These are phyloP conservation scores for Phylloporus rhodoxanthus DNA, from an alignment of 768 basidiomycete genomes.

Conservation along the genomic window DNA sequence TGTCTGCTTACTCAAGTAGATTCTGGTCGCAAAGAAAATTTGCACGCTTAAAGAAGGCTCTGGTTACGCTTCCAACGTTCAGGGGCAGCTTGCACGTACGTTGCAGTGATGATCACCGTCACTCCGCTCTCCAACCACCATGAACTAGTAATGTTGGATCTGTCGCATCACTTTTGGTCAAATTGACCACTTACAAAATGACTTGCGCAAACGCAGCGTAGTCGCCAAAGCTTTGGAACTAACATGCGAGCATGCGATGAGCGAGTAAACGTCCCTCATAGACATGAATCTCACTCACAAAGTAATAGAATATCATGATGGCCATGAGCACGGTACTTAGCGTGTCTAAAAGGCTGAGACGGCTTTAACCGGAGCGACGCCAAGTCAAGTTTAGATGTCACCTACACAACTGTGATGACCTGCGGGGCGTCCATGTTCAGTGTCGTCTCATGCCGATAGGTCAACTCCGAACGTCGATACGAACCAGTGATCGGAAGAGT, in stretches of 20 bases:
- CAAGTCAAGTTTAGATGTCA: not conserved
- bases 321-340: not conserved
- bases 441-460: not conserved
- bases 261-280: not conserved
- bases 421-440: not conserved
- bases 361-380: not conserved
- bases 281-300: not conserved
- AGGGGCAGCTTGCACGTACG: not conserved
- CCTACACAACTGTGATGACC: not conserved
- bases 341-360: not conserved
- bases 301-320: not conserved
- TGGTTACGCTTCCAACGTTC: not conserved
- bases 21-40: constrained; percentile 3
- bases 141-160: not conserved
- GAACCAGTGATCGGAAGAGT: constrained; percentile 1
- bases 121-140: constrained; percentile 3
- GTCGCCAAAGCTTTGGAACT: constrained; percentile 4
- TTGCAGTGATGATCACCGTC: not conserved
- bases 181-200: not conserved
- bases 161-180: not conserved
- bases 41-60: constrained; percentile 1
- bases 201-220: not conserved
- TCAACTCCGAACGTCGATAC: not conserved
- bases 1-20: constrained; percentile 4
- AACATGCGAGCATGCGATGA: not conserved